Conservation (phyloP, 2,329 filamentous ascomycete species). For the Cladosporium phlei region DNA sequence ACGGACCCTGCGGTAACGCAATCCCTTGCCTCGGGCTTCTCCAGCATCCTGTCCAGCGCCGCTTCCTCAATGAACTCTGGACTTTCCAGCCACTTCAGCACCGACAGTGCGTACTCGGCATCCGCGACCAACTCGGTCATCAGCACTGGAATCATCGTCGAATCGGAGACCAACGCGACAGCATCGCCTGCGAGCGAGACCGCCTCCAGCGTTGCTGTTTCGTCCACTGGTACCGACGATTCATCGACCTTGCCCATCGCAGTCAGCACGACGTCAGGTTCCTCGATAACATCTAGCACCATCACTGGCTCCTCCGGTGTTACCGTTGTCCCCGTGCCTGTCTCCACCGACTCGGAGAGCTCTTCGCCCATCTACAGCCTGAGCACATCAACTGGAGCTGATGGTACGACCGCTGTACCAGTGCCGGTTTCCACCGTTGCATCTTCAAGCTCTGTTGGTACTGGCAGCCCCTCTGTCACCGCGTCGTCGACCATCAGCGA, state of each 20-base stretch:
- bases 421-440: conserved; percentile 12
- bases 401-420: conserved; percentile 12
- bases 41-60: conserved; percentile 28
- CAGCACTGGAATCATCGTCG: not conserved
- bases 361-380: conserved; percentile 8
- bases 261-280: conserved; percentile 17
- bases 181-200: conserved; percentile 3
- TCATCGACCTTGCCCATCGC: conserved; percentile 21
- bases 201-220: not conserved
- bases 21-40: conserved; percentile 27
- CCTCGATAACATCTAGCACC: conserved; percentile 15
- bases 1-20: conserved; percentile 25
- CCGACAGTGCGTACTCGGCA: conserved; percentile 3
- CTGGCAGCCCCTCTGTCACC: not conserved
- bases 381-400: conserved; percentile 10
- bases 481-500: not conserved
- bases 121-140: conserved; percentile 17
- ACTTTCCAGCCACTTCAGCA: conserved; percentile 14
- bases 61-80: conserved; percentile 25
- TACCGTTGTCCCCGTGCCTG: conserved; percentile 14
- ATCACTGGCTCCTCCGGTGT: conserved; percentile 16
- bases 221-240: conserved; percentile 2
- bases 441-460: conserved; percentile 1
- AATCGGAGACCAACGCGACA: conserved; percentile 2
- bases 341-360: conserved; percentile 4